Evolutionary conservation across 2,329 filamentous ascomycete genomes (phyloP), one percentile per base, ranked within the genome.

Genomic region (Epichloe bromicola): DNA sequence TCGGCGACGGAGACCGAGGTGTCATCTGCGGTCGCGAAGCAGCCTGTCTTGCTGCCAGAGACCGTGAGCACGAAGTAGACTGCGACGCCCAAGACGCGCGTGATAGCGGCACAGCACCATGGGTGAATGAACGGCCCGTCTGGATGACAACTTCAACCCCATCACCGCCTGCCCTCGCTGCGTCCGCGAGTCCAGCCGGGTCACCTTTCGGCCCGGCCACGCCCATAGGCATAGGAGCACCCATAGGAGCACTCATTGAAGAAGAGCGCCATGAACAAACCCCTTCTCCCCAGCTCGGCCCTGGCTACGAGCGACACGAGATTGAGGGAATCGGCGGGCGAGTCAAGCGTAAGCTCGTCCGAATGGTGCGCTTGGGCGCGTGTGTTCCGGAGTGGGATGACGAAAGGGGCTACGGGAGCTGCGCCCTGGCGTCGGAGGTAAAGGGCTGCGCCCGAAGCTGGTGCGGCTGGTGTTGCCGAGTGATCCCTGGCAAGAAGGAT

Each of bases 401-500:
- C 61, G 88, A 94, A 67, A 76, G 78, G 51, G 76, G 76, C 37
- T 74, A 53, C 2, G 60, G 75, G 7, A 80, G 80, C 4, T 74
- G 76, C 52, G 84, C 85, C 57, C 70, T 96, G 26, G 74, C 75
- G 15, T 72, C 84, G 23, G 91, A 97, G 67, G 76, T 83, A 50
- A 72, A 72, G 14, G 86, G 87, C 1, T 67, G 69, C 46, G 74
- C 81, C 51, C 76, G 90, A 54, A 89, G 86, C 63, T 95, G 88
- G 88, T 97, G 90, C 66, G 88, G 86, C 0, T 96, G 91, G 90
- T 97, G 91, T 65, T 80, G 76, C 65, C 75, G 88, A 54, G 82
- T 88, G 3, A 79, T 94, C 49, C 82, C 82, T 0, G 75, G 81
- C 2, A 65, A 67, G 40, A 70, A 68, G 56, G 76, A 80, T 41